phyloP scores from a whole-genome alignment of 495 filamentous ascomycete species.

The Podospora anserina region DNA sequence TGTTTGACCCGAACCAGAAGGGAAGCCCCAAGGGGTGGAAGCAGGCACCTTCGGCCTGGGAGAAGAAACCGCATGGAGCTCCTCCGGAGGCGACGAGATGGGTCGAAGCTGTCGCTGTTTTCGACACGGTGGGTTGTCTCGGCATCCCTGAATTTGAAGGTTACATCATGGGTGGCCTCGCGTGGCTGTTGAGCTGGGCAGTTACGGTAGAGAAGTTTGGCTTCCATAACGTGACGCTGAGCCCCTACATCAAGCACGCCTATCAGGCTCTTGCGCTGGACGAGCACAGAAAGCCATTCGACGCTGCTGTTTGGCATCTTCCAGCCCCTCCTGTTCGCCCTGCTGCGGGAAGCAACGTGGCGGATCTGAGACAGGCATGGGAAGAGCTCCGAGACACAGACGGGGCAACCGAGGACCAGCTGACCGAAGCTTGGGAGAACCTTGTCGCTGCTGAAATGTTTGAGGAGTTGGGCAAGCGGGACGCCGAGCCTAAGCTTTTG shows the following conservation, averaged over 20 bases:
- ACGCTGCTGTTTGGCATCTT: constrained; percentile 23
- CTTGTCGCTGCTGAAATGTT: constrained; percentile 18
- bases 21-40: constrained; percentile 13
- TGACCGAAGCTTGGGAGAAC: constrained; percentile 11
- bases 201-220: constrained; percentile 18
- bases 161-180: neutral
- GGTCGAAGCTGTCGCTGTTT: constrained; percentile 4
- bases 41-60: constrained; percentile 5
- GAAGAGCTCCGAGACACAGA: constrained; percentile 8
- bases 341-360: neutral
- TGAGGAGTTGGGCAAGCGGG: constrained; percentile 14
- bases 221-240: constrained; percentile 13
- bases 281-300: constrained; percentile 13
- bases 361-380: constrained; percentile 8
- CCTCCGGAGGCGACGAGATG: constrained; percentile 12
- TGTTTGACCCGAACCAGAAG: neutral
- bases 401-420: constrained; percentile 6
- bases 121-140: constrained; percentile 1
- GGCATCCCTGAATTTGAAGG: constrained; percentile 21
- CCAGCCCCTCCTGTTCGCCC: constrained; percentile 8
- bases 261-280: constrained; percentile 19
- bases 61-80: constrained; percentile 11
- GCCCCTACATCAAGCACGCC: constrained; percentile 32
- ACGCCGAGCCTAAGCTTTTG: constrained; percentile 41
- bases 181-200: constrained; percentile 19